Percentiles rank a stretch among this genome's conserved stretches.
Evolutionary conservation across 2,329 filamentous ascomycete species (phyloP).

Genomic region (Tolypocladium inflatum): DNA sequence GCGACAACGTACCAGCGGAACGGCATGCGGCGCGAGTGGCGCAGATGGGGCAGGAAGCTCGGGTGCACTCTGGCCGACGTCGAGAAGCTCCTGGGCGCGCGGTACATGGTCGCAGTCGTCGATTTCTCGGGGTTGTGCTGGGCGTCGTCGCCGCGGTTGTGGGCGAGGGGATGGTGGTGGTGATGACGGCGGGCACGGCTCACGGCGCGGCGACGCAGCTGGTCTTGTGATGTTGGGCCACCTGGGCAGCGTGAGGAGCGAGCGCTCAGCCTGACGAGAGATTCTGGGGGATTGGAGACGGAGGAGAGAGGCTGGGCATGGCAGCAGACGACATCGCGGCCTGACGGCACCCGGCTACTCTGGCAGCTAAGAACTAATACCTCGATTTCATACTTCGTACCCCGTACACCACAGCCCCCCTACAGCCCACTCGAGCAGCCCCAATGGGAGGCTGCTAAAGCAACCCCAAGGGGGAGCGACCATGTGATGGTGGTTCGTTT

Average conservation of each 20-base stretch:
- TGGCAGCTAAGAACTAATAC: neutral
- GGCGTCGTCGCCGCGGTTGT: neutral
- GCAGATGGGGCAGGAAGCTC: slow-evolving; percentile 21
- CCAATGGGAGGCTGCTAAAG: neutral
- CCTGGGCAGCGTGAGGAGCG: too few species aligned
- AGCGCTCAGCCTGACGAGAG: neutral
- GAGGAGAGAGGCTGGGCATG: neutral
- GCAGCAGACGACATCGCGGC: neutral
- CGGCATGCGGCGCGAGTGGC: slow-evolving; percentile 17
- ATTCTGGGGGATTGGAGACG: neutral
- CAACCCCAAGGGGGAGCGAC: neutral
- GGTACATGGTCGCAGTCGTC: slow-evolving; percentile 2
- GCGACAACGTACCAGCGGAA: slow-evolving; percentile 17
- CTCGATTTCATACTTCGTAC: neutral
- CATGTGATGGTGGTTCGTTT: neutral
- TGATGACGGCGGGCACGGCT: neutral
- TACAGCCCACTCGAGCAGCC: neutral
- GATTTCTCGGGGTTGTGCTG: neutral
- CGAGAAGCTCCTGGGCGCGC: slow-evolving; percentile 18
- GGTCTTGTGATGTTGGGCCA: neutral
- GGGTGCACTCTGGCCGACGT: slow-evolving; percentile 23
- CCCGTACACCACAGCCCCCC: neutral
- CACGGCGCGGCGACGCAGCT: neutral
- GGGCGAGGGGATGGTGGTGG: neutral
- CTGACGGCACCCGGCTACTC: neutral